Evolutionary conservation across 108 stramenopile genomes (phyloP).

Genomic region (Nannochloropsis gaditana): DNA sequence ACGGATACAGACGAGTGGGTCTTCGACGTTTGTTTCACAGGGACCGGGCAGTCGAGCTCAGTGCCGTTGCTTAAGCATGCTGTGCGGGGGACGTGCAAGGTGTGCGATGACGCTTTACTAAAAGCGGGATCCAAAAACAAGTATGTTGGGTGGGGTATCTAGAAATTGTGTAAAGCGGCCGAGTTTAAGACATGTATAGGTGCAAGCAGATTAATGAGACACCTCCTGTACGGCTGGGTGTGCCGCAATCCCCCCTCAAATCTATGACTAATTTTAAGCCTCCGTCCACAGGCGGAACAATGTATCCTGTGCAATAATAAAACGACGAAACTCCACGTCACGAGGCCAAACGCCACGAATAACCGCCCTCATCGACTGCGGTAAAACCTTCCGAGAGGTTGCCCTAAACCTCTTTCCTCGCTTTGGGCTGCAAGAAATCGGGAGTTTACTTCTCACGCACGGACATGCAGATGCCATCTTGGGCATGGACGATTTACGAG

Average conservation of each 20-base stretch:
- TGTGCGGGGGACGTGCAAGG: background rate
- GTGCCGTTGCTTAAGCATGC: constrained; percentile 13
- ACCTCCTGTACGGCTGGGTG: no score
- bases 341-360: background rate
- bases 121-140: background rate
- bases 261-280: background rate
- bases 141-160: background rate
- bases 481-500: constrained; percentile 12
- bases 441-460: background rate
- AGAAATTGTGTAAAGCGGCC: no score
- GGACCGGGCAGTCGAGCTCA: background rate
- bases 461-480: constrained; percentile 4
- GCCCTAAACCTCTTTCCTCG: background rate
- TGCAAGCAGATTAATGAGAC: no score
- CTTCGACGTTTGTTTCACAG: background rate
- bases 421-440: background rate
- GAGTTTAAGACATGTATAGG: no score
- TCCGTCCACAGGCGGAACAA: background rate
- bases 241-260: background rate
- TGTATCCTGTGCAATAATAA: background rate
- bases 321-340: background rate
- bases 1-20: constrained; percentile 1
- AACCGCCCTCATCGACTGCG: background rate
- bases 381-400: background rate
- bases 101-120: constrained; percentile 12